phyloP scores from a whole-genome alignment of 495 filamentous ascomycete genomes.

The Hypoxylon subgilvum region DNA sequence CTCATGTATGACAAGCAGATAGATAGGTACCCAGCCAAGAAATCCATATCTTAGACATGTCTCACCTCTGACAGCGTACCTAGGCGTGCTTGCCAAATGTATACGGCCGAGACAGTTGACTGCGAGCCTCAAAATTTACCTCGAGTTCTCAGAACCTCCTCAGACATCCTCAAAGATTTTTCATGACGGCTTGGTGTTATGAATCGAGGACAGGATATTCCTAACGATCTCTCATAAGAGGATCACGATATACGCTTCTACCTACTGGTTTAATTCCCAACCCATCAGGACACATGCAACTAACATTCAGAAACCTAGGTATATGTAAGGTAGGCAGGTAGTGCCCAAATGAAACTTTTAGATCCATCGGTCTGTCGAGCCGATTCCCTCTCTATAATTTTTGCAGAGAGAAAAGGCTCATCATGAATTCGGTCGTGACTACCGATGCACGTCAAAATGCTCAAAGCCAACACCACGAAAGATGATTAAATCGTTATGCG shows the following conservation, averaged over 20 bases:
- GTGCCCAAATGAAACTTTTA: no score
- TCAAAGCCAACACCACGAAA: neutral
- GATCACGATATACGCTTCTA: no score
- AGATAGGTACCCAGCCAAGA: neutral
- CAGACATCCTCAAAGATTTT: neutral
- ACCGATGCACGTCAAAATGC: neutral
- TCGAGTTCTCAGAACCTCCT: neutral
- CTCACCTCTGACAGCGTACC: slow-evolving; percentile 11
- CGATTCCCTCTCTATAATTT: no score
- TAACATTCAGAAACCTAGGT: no score
- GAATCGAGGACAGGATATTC: neutral
- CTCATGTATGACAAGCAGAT: slow-evolving; percentile 14
- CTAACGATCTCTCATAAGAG: neutral
- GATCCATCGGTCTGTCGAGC: no score
- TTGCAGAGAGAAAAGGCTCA: no score
- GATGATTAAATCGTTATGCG: slow-evolving; percentile 1
- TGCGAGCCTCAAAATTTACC: slow-evolving; percentile 1
- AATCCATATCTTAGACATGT: no score
- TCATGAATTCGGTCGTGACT: neutral
- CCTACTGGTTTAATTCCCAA: no score
- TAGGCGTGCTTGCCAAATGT: slow-evolving; percentile 7
- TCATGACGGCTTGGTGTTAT: neutral
- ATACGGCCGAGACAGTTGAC: slow-evolving; percentile 37
- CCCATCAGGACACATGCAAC: no score
- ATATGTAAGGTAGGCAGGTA: no score